Base-by-base conservation (phyloP, 176 grass and related monocot genomes). In the Musa troglodytarum region DNA sequence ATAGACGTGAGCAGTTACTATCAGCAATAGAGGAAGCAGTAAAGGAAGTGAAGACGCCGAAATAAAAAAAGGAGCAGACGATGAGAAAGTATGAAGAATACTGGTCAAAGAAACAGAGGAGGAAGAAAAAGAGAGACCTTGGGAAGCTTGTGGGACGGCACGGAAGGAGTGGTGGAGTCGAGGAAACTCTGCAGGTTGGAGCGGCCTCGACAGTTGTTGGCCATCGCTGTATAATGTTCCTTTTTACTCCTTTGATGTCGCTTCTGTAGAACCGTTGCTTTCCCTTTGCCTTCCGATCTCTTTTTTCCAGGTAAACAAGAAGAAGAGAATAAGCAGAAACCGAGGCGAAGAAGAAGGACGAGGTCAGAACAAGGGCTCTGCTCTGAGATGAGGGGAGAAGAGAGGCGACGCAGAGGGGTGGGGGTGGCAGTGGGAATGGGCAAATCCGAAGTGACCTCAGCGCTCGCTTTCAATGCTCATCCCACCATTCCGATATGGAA, bases 111-210 rank as follows among this genome's bases (percentile, higher is more conserved):
- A 54, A 28, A 74, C 1, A 28, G 22, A 15, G 11, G 19, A 57
- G 3, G 12, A 17, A 57, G 21, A 56, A 56, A 26, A 57, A 57
- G 52, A 11, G 52, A 17, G 8, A 74, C 72, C 72, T 74, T 74
- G 52, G 72, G 72, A 17, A 74, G 72, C 19, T 15, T 24, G 53
- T 74, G 25, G 15, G 11, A 8, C 12, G 72, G 72, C 72, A 74
- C 53, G 14, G 23, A 74, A 28, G 72, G 72, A 28, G 72, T 74
- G 4, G 52, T 56, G 54, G 52, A 56, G 5, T 54, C 14, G 53
- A 74, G 72, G 17, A 74, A 74, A 56, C 53, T 56, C 23, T 56
- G 52, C 23, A 74, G 52, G 25, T 74, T 74, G 51, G 72, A 74
- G 13, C 25, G 53, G 52, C 54, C 53, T 56, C 72, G 21, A 11